phyloP scores from a whole-genome alignment of 73 alveolate genomes.

The Paramecium caudatum region DNA sequence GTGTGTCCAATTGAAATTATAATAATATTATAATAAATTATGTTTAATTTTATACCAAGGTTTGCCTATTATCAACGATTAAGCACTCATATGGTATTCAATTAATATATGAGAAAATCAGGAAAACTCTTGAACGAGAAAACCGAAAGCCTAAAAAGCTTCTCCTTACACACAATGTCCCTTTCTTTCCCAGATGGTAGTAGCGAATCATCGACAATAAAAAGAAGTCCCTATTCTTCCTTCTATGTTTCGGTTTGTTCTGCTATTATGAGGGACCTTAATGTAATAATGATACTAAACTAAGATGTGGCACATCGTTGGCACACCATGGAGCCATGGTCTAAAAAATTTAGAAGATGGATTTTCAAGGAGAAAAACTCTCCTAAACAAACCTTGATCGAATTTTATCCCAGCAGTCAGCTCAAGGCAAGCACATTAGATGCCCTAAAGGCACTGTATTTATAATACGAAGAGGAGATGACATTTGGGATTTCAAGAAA shows the following conservation, averaged over 20 bases:
- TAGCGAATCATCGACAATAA: not conserved
- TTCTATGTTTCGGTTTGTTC: not conserved
- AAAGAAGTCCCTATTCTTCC: constrained; percentile 42
- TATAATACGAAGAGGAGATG: constrained; percentile 11
- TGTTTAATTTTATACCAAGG: too few species aligned
- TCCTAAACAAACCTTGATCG: not conserved
- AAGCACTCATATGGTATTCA: too few species aligned
- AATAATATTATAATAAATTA: too few species aligned
- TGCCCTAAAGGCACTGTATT: not conserved
- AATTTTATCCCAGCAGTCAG: not conserved
- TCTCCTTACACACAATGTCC: too few species aligned
- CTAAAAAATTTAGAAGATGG: constrained; percentile 27
- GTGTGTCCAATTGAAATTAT: too few species aligned
- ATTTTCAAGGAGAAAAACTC: constrained; percentile 10
- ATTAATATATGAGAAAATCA: too few species aligned
- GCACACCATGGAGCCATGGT: not conserved
- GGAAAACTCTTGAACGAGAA: too few species aligned
- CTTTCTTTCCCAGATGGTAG: constrained; percentile 22
- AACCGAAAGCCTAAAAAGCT: too few species aligned
- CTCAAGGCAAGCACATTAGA: not conserved
- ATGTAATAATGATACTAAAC: not conserved
- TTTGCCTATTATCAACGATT: too few species aligned
- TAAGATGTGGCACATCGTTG: not conserved
- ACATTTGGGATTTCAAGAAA: constrained; percentile 47
- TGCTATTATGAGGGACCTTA: constrained; percentile 1